phyloP scores from a whole-genome alignment of 2,329 filamentous ascomycete species.

The Claviceps africana region DNA sequence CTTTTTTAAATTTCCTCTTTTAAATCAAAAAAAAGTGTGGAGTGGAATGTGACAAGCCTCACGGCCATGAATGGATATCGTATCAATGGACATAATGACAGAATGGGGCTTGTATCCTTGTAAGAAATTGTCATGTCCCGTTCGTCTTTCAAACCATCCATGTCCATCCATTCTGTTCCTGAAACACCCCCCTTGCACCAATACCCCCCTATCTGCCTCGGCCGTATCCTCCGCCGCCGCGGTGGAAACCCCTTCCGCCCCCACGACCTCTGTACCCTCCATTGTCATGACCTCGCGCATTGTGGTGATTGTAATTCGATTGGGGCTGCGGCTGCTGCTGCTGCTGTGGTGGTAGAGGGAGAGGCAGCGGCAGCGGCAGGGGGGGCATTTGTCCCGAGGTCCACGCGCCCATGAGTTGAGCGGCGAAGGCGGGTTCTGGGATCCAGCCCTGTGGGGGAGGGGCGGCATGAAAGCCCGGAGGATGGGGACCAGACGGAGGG shows the following conservation, averaged over 20 bases:
- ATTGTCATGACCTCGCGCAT: slow-evolving; percentile 17
- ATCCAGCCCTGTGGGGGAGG: slow-evolving; percentile 14
- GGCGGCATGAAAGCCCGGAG: neutral
- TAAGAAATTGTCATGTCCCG: neutral
- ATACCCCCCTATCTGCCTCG: neutral
- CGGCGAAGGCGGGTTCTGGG: slow-evolving; percentile 14
- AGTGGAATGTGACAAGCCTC: neutral
- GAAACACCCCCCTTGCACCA: neutral
- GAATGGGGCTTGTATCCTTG: neutral
- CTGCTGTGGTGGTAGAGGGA: slow-evolving; percentile 2
- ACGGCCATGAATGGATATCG: neutral
- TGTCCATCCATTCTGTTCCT: neutral
- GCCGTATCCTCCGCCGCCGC: neutral
- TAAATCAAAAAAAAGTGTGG: neutral
- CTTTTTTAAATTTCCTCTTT: neutral
- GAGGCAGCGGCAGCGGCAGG: slow-evolving; percentile 8
- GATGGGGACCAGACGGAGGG: neutral
- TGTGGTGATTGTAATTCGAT: slow-evolving; percentile 6
- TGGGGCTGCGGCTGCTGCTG: neutral
- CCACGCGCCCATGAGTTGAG: slow-evolving; percentile 16
- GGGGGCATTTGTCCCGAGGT: slow-evolving; percentile 9
- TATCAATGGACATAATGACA: neutral
- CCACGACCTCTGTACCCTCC: slow-evolving; percentile 12
- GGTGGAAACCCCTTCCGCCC: slow-evolving; percentile 8
- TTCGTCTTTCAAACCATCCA: neutral